A percentile compares a stretch with the other conserved stretches of the same genome.
Conservation (phyloP, 208 protist species). For the Leishmania mexicana region DNA sequence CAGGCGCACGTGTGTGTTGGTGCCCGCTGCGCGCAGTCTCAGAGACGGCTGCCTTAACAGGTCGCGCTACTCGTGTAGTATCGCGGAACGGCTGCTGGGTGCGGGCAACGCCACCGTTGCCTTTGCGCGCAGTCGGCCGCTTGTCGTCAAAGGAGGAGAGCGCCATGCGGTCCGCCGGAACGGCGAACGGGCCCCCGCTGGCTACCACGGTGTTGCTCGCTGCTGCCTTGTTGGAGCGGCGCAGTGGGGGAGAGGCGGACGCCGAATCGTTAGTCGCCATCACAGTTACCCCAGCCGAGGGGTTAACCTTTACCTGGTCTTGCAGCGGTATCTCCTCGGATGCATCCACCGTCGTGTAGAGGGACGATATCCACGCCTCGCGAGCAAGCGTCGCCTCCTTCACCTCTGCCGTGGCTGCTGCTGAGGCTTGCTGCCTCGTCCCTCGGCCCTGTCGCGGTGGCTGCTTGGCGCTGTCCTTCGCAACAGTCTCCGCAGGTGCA, state of each 20-base stretch:
- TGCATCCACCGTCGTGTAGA: slow-evolving; percentile 22
- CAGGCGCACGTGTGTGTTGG: not conserved
- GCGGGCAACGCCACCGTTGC: slow-evolving; percentile 2
- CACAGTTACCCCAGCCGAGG: slow-evolving; percentile 35
- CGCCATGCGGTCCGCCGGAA: slow-evolving; percentile 41
- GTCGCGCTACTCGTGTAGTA: not conserved
- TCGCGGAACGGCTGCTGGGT: not conserved
- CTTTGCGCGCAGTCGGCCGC: slow-evolving; percentile 9
- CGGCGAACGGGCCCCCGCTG: slow-evolving; percentile 60
- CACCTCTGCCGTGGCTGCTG: not conserved
- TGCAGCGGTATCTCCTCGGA: slow-evolving; percentile 26
- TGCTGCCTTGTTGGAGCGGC: slow-evolving; percentile 12
- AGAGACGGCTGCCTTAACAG: not conserved
- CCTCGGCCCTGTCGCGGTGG: not conserved
- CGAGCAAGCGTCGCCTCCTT: slow-evolving; percentile 12
- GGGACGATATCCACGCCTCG: slow-evolving; percentile 30
- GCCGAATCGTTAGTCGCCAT: slow-evolving; percentile 1
- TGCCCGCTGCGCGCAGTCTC: not conserved
- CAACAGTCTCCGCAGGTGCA: not conserved
- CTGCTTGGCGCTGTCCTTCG: not conserved
- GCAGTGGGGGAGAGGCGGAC: not conserved
- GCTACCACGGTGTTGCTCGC: slow-evolving; percentile 23
- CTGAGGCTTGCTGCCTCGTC: not conserved
- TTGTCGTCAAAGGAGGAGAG: slow-evolving; percentile 30
- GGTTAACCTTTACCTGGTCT: slow-evolving; percentile 36